Evolutionary conservation across 2,329 filamentous ascomycete species (phyloP).

Genomic region (Xylaria sp.): DNA sequence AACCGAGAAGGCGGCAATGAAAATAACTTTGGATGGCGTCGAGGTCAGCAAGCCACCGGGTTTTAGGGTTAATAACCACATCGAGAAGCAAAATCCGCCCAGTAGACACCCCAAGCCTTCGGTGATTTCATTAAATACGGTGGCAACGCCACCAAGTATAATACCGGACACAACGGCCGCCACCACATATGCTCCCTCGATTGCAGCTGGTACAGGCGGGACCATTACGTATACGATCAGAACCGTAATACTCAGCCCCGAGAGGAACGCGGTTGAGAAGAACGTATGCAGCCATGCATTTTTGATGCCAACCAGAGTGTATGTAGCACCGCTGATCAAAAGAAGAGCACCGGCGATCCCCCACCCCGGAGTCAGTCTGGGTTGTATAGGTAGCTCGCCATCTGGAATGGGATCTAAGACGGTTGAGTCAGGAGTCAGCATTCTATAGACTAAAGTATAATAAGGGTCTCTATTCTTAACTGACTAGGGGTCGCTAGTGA

Average conservation of each 20-base stretch:
- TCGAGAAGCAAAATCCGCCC: slow-evolving; percentile 82
- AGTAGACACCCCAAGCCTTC: slow-evolving; percentile 83
- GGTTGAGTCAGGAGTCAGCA: slow-evolving; percentile 15
- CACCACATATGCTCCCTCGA: slow-evolving; percentile 87
- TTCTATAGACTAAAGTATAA: not conserved
- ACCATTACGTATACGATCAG: slow-evolving; percentile 90
- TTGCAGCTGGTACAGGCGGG: slow-evolving; percentile 72
- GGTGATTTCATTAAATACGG: slow-evolving; percentile 83
- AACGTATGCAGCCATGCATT: slow-evolving; percentile 80
- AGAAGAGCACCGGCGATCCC: slow-evolving; percentile 80
- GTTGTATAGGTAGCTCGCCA: slow-evolving; percentile 71
- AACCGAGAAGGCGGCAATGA: slow-evolving; percentile 75
- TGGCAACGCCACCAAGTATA: slow-evolving; percentile 73
- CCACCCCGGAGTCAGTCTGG: slow-evolving; percentile 79
- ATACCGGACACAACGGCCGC: slow-evolving; percentile 75
- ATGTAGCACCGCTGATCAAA: slow-evolving; percentile 71
- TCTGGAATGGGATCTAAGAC: slow-evolving; percentile 51
- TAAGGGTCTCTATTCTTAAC: slow-evolving; percentile 8
- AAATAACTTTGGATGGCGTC: slow-evolving; percentile 68
- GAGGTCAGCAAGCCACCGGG: slow-evolving; percentile 74
- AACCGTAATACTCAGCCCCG: slow-evolving; percentile 75
- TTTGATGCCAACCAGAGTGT: slow-evolving; percentile 81
- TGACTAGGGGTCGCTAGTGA: slow-evolving; percentile 32
- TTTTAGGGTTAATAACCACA: slow-evolving; percentile 86
- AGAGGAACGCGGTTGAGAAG: slow-evolving; percentile 77